Evolutionary conservation across 2,329 filamentous ascomycete species (phyloP).

Genomic region (Teratosphaeria viscida): DNA sequence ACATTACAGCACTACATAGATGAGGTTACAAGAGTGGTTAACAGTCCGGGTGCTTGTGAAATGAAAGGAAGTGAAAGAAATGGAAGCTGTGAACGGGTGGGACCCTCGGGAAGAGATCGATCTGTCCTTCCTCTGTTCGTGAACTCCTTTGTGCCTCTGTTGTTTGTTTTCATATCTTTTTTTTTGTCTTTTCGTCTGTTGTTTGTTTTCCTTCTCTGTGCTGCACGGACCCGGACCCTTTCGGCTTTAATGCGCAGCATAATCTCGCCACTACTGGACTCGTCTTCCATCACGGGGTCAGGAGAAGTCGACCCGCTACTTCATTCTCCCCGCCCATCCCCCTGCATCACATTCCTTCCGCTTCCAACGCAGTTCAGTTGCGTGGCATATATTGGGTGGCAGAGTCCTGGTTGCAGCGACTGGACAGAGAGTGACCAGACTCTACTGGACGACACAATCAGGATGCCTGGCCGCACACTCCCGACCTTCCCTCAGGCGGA

Average conservation of each 20-base stretch:
- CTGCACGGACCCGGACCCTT: neutral
- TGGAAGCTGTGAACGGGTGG: neutral
- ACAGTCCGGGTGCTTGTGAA: neutral
- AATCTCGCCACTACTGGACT: neutral
- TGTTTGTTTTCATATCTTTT: too few relatives aligned
- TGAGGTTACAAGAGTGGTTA: too few relatives aligned
- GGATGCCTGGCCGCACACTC: conserved; percentile 70
- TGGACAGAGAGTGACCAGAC: neutral
- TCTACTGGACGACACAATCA: conserved; percentile 9
- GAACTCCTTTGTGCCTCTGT: too few relatives aligned
- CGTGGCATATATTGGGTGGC: neutral
- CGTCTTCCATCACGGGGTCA: neutral
- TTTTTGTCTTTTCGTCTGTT: too few relatives aligned
- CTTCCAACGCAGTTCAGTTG: neutral
- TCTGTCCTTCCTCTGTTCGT: too few relatives aligned
- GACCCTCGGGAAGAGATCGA: neutral
- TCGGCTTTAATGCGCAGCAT: neutral
- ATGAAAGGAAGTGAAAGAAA: neutral
- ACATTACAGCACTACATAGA: too few relatives aligned
- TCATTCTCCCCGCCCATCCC: neutral
- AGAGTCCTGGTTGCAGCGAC: neutral
- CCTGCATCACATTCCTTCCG: neutral
- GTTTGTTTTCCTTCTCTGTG: too few relatives aligned
- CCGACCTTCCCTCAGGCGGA: conserved; percentile 75
- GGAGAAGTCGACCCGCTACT: neutral